Evolutionary conservation across 2,329 filamentous ascomycete genomes (phyloP), one percentile per base, ranked within the genome.

Genomic region (Biscogniauxia mediterranea): DNA sequence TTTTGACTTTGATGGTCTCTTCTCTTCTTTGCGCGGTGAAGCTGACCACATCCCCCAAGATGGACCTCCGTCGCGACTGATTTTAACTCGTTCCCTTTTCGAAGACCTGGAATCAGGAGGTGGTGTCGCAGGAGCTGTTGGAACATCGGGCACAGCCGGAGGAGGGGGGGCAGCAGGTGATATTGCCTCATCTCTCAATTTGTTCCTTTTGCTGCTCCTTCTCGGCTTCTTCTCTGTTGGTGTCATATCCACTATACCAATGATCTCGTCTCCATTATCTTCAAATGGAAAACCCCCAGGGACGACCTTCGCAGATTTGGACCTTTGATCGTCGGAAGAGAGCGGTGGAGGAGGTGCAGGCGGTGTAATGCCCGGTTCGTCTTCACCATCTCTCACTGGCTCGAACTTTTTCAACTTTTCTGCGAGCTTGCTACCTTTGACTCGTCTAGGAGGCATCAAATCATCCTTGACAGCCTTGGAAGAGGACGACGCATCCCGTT

Each of bases 41-140:
- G 86, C 83, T 19, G 84, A 85, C 90, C 90, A 94, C 73, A 87
- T 86, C 42, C 88, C 89, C 92, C 92, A 95, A 28, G 89, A 87
- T 13, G 85, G 81, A 42, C 82, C 82, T 61, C 85, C 83, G 46
- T 90, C 88, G 61, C 91, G 90, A 68, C 87, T 90, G 65, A 93
- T 85, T 71, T 89, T 92, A 26, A 89, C 79, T 15, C 92, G 89
- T 65, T 96, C 91, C 73, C 90, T 96, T 76, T 87, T 91, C 3
- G 81, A 81, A 4, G 83, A 85, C 62, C 81, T 86, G 13, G 82
- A 77, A 56, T 88, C 85, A 17, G 85, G 77, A 4, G 82, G 80
- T 26, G 83, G 81, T 7, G 81, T 79, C 54, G 79, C 72, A 32
- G 81, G 80, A 52, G 75, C 76, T 54, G 79, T 73, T 46, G 81